Evolutionary conservation across 2,329 filamentous ascomycete species (phyloP), one percentile per base, ranked within the genome.

Genomic region (Fusarium veterinarium): DNA sequence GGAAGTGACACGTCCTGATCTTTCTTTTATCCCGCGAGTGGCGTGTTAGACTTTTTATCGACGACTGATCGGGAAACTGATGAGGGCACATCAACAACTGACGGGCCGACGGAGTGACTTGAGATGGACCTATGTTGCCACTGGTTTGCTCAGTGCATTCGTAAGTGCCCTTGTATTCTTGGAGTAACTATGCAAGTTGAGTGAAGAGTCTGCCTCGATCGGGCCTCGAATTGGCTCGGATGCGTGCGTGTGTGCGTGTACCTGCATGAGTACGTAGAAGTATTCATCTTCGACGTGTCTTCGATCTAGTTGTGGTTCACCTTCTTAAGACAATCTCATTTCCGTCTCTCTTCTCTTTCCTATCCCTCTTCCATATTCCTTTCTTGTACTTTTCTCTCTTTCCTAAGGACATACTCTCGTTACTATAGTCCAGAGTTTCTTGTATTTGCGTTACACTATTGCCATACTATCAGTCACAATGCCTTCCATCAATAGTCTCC

Each of bases 401-500:
- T 52, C 37, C 60, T 46, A 35, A 30, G 57, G 52, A 66, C 53
- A 67, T 60, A 62, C 72, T 60, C 48, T 76, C 74, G 69, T 70
- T 76, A 38, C 61, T 13, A 19, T 23, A 63, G 40, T 49, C 41
- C 35, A 56, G 64, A n/a, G 45, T 31, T 51, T 55, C 30, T 51
- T 35, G 8, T 38, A 52, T 51, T 31, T 52, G n/a, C 17, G 25
- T 48, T 38, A 52, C 25, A 19, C 30, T 28, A 51, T 49, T n/a
- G 57, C 23, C 31, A 23, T 49, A 40, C 17, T 52, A 20, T 46
- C 44, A 42, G 28, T 42, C 68, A 77, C 57, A 30, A 82, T 82
- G 81, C 80, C 78, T 71, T 80, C 80, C 14, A 48, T 77, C 35
- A 74, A 75, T 19, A 77, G 58, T 46, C 73, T 85, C 8, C 72